Evolutionary conservation across 163 green algal genomes (phyloP), one percentile per base, ranked within the genome.

Genomic region (Chloroidium sp.): DNA sequence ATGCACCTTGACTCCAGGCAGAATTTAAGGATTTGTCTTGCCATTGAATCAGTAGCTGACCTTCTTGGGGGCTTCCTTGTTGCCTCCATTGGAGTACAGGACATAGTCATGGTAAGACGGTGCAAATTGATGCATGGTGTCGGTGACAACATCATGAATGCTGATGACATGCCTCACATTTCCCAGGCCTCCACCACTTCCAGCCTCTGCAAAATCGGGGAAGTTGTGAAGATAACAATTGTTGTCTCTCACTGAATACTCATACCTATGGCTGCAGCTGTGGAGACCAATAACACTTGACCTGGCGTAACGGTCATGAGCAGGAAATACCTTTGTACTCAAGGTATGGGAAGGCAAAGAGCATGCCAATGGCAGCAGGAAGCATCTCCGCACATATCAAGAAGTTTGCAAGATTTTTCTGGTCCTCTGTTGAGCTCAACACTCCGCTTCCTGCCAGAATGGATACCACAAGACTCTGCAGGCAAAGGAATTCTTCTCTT

Each of bases 331-430:
- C 84, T 62, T 90, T 87, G 85, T 97, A 99, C 81, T 97, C 91
- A 0, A 76, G 86, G 84, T 92, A 88, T 3, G 96, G 96, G 87
- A 99, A 99, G 13, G 96, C 96, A 69, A 90, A 94, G 57, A 93
- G 81, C 90, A 98, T 95, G 77, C 87, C 87, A 74, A 95, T 85
- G 12, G 92, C 87, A 4, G 94, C 95, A 0, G 94, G 83, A 61
- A 95, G 85, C 96, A 99, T 99, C 88, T 99, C 96, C 57, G 96
- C 59, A 85, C 95, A 98, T 77, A 99, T 94, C 76, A 99, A 84
- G 69, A 95, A 96, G 84, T 98, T 96, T 82, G 98, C 94, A 69
- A 99, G 80, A 68, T 93, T 93, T 59, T 89, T 91, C 13, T 87
- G 90, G 60, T 97, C 91, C 57, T 92, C 87, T 2, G 87, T 78